These are phyloP conservation scores for Backusella liffmaniae DNA, from an alignment of 192 early-diverging fungal species.

Conservation along the genomic window DNA sequence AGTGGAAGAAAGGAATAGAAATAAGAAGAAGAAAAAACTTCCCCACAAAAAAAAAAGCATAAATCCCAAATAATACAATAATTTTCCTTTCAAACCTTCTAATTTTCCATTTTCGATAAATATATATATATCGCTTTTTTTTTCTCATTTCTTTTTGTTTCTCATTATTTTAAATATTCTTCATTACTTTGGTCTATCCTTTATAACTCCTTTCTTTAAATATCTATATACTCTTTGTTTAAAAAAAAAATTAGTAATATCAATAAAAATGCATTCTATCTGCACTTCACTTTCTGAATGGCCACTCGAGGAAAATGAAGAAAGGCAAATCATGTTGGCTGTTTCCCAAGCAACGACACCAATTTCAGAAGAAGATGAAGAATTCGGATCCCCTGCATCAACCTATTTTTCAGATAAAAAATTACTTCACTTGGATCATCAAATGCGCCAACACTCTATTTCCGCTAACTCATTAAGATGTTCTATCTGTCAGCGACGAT, in stretches of 20 bases:
- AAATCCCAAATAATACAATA: neutral
- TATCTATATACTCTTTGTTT: neutral
- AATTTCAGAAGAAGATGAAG: neutral
- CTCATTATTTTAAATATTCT: neutral
- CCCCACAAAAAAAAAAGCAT: neutral
- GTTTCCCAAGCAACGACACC: constrained; percentile 1
- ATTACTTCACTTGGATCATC: neutral
- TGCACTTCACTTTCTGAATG: neutral
- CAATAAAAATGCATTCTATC: constrained; percentile 2
- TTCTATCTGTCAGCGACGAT: constrained; percentile 16
- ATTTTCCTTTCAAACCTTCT: neutral
- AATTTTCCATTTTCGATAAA: neutral
- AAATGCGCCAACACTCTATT: neutral
- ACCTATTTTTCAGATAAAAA: constrained; percentile 8
- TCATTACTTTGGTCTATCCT: neutral
- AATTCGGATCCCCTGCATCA: neutral
- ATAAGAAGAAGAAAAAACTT: neutral
- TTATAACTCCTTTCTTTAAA: neutral
- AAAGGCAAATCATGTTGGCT: neutral
- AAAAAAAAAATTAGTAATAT: neutral
- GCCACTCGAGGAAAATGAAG: constrained; percentile 10
- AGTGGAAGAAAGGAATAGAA: neutral
- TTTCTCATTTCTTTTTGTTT: neutral
- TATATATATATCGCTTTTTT: neutral
- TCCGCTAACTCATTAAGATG: constrained; percentile 9